Evolutionary conservation across 257 asterid species (phyloP).

Genomic region (Datura wrightii): DNA sequence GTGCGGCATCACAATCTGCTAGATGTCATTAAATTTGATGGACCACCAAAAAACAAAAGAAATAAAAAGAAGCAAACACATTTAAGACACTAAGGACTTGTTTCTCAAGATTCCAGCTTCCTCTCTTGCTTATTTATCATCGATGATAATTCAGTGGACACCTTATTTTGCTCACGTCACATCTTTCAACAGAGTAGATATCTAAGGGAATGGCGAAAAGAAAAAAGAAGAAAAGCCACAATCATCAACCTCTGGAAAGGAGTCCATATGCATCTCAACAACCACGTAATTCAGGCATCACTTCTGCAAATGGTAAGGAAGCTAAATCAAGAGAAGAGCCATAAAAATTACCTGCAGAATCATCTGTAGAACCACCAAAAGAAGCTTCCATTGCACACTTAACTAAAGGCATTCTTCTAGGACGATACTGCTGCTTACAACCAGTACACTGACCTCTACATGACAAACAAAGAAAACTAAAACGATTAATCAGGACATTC

Average conservation of each 20-base stretch:
- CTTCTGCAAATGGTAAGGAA: neutral
- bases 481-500: conserved; percentile 33
- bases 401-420: conserved; percentile 43
- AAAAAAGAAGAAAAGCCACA: neutral
- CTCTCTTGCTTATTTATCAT: neutral
- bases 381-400: conserved; percentile 91
- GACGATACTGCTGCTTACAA: conserved; percentile 42
- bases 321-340: neutral
- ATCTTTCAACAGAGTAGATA: conserved; percentile 19
- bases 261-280: conserved; percentile 15
- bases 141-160: neutral
- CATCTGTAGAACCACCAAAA: conserved; percentile 65
- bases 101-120: neutral
- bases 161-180: conserved; percentile 4
- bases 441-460: conserved; percentile 52
- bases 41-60: conserved; percentile 15
- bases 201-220: neutral
- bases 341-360: conserved; percentile 58
- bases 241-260: neutral
- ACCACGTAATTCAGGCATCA: neutral
- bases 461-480: conserved; percentile 31
- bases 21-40: neutral
- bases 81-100: neutral
- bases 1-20: neutral
- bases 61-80: neutral